phyloP scores from a whole-genome alignment of 1,284 basidiomycete genomes.

The Cutaneotrichosporon mucoides region DNA sequence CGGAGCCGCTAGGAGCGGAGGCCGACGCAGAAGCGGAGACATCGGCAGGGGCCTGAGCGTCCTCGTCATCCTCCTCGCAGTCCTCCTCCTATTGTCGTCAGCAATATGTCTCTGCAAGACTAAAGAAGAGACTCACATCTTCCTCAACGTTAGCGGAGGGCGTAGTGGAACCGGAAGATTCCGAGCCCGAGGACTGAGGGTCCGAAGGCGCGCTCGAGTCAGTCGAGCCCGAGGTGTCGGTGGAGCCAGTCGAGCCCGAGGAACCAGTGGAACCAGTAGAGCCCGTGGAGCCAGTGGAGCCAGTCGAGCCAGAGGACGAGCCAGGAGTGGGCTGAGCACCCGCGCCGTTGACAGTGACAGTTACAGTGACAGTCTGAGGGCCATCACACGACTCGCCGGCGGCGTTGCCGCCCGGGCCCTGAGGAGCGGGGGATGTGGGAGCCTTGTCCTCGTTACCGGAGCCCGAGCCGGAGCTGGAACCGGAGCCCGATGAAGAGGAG shows the following conservation, averaged over 20 bases:
- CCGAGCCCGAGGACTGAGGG: not conserved
- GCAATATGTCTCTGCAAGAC: not conserved
- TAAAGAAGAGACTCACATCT: not conserved
- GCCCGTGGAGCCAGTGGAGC: slow-evolving; percentile 47
- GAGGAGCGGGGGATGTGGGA: not conserved
- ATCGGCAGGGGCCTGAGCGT: too few relatives aligned
- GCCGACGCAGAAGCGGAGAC: too few relatives aligned
- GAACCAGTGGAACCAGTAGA: slow-evolving; percentile 28
- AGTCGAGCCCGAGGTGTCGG: slow-evolving; percentile 28
- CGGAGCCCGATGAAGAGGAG: not conserved
- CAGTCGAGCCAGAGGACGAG: slow-evolving; percentile 35
- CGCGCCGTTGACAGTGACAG: slow-evolving; percentile 9
- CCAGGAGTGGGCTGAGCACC: not conserved
- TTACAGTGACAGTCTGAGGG: slow-evolving; percentile 8
- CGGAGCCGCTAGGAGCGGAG: too few relatives aligned
- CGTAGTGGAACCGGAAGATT: not conserved
- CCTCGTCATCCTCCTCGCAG: slow-evolving; percentile 1
- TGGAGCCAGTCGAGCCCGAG: slow-evolving; percentile 42
- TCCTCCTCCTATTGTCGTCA: not conserved
- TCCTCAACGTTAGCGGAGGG: not conserved
- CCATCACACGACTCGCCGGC: not conserved
- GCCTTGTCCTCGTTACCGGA: not conserved
- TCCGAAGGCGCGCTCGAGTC: not conserved
- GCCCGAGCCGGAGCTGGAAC: not conserved
- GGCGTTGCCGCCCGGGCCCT: not conserved